These are phyloP conservation scores for Corymbia citriodora DNA, from an alignment of 441 rosid genomes.

Conservation along the genomic window DNA sequence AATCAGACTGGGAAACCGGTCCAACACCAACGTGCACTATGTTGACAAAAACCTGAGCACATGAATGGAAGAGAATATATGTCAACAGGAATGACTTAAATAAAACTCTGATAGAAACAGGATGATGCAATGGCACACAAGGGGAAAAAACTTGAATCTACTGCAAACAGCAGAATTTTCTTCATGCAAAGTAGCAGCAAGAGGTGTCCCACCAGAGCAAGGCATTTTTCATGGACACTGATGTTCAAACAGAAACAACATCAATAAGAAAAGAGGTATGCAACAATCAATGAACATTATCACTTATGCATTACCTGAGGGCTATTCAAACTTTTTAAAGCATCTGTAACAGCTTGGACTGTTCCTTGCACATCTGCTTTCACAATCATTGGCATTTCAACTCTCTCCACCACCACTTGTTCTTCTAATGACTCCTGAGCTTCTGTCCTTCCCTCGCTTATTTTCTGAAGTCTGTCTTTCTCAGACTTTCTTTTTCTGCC, in stretches of 20 bases:
- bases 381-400: constrained; percentile 71
- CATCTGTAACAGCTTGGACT: constrained; percentile 93
- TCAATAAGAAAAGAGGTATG: not conserved
- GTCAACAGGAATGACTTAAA: not conserved
- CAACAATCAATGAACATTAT: not conserved
- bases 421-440: constrained; percentile 40
- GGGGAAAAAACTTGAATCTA: not conserved
- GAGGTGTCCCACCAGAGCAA: not conserved
- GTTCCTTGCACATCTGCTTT: constrained; percentile 96
- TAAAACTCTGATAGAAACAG: not conserved
- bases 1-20: constrained; percentile 80
- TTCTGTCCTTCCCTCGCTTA: constrained; percentile 44
- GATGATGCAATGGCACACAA: not conserved
- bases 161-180: not conserved
- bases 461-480: constrained; percentile 60
- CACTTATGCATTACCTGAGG: constrained; percentile 53
- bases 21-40: constrained; percentile 89
- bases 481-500: constrained; percentile 80
- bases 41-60: constrained; percentile 74
- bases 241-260: not conserved
- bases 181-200: not conserved
- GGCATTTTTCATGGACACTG: not conserved
- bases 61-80: not conserved
- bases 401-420: constrained; percentile 31
- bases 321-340: constrained; percentile 75